These are phyloP conservation scores for Brachypodium distachyon DNA, from an alignment of 202 grass and related monocot genomes.

Conservation along the genomic window DNA sequence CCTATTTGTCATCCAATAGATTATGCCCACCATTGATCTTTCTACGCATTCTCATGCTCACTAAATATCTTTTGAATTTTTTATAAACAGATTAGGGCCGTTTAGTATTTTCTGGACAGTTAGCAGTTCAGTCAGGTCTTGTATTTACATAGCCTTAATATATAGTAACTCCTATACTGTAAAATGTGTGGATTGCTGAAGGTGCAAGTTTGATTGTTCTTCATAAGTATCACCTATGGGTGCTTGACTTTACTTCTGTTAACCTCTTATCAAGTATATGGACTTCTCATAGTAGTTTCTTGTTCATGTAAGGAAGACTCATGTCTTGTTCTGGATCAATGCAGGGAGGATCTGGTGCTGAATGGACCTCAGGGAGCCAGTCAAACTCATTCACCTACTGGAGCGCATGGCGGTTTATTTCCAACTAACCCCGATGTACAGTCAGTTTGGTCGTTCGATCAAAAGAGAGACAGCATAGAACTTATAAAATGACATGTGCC, in stretches of 20 bases:
- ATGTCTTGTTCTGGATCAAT: not conserved
- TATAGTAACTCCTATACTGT: not conserved
- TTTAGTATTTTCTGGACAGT: not conserved
- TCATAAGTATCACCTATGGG: not conserved
- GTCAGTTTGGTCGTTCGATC: constrained; percentile 73
- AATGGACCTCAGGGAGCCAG: constrained; percentile 41
- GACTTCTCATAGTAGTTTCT: no score
- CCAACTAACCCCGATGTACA: constrained; percentile 55
- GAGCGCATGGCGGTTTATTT: constrained; percentile 43
- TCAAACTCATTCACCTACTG: constrained; percentile 1
- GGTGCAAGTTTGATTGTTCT: not conserved
- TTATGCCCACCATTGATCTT: not conserved
- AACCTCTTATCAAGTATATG: not conserved
- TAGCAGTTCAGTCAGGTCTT: not conserved
- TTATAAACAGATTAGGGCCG: not conserved
- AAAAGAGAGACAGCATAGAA: constrained; percentile 52
- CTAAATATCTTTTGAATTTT: not conserved
- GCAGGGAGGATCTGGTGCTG: constrained; percentile 42
- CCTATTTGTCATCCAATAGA: not conserved
- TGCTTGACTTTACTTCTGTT: not conserved
- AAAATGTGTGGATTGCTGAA: not conserved
- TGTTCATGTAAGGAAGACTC: not conserved
- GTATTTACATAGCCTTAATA: not conserved
- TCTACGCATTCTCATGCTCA: not conserved
- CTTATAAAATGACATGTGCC: constrained; percentile 7